Conservation (phyloP, 202 grass and related monocot species). For the Carex arenaria region DNA sequence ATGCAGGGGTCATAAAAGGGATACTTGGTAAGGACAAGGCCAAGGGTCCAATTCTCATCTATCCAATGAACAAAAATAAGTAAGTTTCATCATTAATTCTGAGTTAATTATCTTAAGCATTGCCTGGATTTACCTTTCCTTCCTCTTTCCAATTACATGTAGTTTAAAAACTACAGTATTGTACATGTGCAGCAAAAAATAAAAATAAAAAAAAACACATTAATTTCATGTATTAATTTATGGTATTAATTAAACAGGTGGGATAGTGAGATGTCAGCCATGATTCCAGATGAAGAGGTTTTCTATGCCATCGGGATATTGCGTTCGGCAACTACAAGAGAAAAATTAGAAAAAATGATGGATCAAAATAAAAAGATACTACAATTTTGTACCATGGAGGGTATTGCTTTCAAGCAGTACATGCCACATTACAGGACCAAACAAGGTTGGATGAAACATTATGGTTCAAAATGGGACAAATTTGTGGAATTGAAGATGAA, state of each 20-base stretch:
- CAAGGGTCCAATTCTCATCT: slow-evolving; percentile 57
- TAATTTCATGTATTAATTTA: not conserved
- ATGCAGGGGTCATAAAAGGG: slow-evolving; percentile 56
- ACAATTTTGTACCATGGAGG: slow-evolving; percentile 41
- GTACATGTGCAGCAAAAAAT: no score
- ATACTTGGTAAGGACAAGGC: slow-evolving; percentile 34
- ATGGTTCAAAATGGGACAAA: slow-evolving; percentile 42
- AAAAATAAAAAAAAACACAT: no score
- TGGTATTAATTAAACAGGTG: slow-evolving; percentile 23
- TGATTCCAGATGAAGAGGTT: slow-evolving; percentile 54
- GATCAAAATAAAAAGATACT: slow-evolving; percentile 45
- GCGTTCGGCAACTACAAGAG: slow-evolving; percentile 23
- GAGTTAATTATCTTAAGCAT: no score
- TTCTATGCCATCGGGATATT: slow-evolving; percentile 68
- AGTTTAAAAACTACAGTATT: no score
- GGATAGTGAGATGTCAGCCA: slow-evolving; percentile 41
- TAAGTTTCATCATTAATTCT: no score
- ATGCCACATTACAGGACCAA: slow-evolving; percentile 38
- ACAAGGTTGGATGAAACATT: slow-evolving; percentile 57
- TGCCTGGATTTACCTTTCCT: no score
- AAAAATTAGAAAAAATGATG: slow-evolving; percentile 28
- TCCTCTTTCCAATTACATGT: no score
- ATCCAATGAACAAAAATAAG: slow-evolving; percentile 74
- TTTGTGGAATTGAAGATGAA: slow-evolving; percentile 44
- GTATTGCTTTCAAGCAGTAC: slow-evolving; percentile 54